Base-by-base conservation (phyloP, 208 protist genomes). In the Trypanosoma rangeli region DNA sequence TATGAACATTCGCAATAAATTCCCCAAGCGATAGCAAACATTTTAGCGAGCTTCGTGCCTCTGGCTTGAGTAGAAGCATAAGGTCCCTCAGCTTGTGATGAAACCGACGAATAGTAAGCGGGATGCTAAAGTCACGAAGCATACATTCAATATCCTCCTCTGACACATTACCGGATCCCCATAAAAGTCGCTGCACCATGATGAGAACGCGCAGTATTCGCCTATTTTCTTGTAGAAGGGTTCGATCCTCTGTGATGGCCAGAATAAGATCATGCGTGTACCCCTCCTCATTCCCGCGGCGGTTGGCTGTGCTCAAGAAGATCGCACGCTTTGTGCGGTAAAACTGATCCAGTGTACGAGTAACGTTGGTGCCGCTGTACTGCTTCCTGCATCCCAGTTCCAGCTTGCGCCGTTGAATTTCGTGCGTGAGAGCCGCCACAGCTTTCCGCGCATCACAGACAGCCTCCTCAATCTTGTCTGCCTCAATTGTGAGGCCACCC, bases 1-100 rank as follows among this genome's bases (percentile, higher is more conserved):
- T 69, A 44, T 68, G 60, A 20, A 74, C 64, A 35, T 74, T 42
- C 8, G 28, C 49, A 46, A 74, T 69, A 58, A 74, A 74, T 33
- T 68, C 70, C 33, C 57, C 55, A 35, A 74, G 60, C 26, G 70
- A 74, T 16, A 1, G 13, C 29, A 74, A 54, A 35, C 67, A 72
- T 18, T 55, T 8, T 10, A 72, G 67, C n/a, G 58, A 57, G 33
- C 49, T 55, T 53, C 56, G 63, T 12, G 61, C 35, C 29, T 74
- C 70, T 44, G 59, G 48, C 16, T 22, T 42, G 12, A 74, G 46
- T 26, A 52, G 61, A 48, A 74, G 33, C 60, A 74, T 63, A 24
- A 69, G 62, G 28, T 74, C 70, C 28, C 64, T 66, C 31, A 74
- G 53, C 46, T 63, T 69, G 39, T 74, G 70, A 50, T 74, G 56